Evolutionary conservation across 208 protist genomes (phyloP), one percentile per base, ranked within the genome.

Genomic region (Trypanosoma mega): DNA sequence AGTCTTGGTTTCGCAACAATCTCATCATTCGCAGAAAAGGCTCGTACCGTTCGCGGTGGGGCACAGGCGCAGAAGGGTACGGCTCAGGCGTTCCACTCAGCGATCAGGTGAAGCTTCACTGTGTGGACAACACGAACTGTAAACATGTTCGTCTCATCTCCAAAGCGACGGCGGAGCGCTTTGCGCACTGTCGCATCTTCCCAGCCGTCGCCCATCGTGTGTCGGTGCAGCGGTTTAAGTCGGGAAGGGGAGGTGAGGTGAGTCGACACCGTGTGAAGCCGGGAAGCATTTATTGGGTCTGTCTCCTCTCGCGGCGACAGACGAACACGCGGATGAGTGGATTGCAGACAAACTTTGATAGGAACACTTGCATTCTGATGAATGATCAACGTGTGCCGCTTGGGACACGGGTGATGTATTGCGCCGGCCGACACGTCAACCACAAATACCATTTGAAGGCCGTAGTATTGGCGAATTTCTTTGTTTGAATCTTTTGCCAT

Each of bases 101-200:
- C 50, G 85, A 94, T 48, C 87, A 92, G 62, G 86, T 91, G 52
- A 96, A 94, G 63, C 74, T 96, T 56, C 86, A 96, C 72, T 96
- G 90, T 51, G 90, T 96, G 12, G 90, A 96, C 72, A 96, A 96
- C 76, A 94, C 90, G 27, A 93, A 92, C 73, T 96, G 90, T 71
- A 92, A 93, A 64, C 90, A 96, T 66, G 83, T 94, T 9, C 87
- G 87, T 9, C 82, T 96, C 49, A 93, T 96, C 44, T 81, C 89
- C 11, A 85, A 87, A 47, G 84, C 85, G 2, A 92, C 84, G 6
- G 81, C 75, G 2, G 87, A 96, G 75, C 87, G 87, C n/a, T 93
- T 94, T 58, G 87, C 90, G 14, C 85, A 94, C 69, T 90, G 85
- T 67, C 81, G 86, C 46, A 74, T 94, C 39, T 93, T 96, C 51